Base-by-base conservation (phyloP, 2,329 filamentous ascomycete genomes). In the Alternaria triticimaculans region DNA sequence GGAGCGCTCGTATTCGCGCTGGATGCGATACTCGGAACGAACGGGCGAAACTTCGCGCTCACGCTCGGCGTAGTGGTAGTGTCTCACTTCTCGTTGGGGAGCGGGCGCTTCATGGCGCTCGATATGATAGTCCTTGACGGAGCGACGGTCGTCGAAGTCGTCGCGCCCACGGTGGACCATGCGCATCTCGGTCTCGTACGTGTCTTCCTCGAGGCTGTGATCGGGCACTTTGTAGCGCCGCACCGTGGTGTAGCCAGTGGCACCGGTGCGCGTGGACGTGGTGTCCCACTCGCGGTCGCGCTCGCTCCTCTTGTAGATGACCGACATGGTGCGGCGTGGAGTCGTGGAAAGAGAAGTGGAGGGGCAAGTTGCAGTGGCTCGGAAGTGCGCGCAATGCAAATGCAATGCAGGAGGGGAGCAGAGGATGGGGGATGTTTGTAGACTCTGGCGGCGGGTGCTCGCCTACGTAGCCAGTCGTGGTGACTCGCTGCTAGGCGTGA, bases 171-270 rank as follows among this genome's bases (percentile, higher is more conserved):
- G 76, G 58, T 82, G 81, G 64, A 84, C 80, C 64, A 87, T 81
- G 60, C 83, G 81, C 68, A 84, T 84, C 69, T 86, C 84, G 56
- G 83, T 79, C 64, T 84, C 81, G 69, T 82, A 81, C 28, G 74
- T 75, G 62, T 83, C 82, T 55, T 79, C 76, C 49, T 80, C 75
- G 41, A 82, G 79, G 61, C 80, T 80, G 57, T 70, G 70, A 53
- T 86, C 84, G 54, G 84, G 84, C n/a, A 85, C 77, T 65, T 84
- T 83, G 81, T 90, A 90, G 71, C 87, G 86, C 74, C 87, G 87
- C 69, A 89, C 84, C 7, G 85, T 87, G 67, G 84, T 86, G 71
- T 84, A 86, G 65, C 80, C 76, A 26, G 66, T 82, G 63, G 80
- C 80, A 73, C 72, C 55, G 9, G 50, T 46, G 58, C 70, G 69